Evolutionary conservation across 2,329 filamentous ascomycete species (phyloP), one percentile per base, ranked within the genome.

Genomic region (Fusarium cyanostomum): DNA sequence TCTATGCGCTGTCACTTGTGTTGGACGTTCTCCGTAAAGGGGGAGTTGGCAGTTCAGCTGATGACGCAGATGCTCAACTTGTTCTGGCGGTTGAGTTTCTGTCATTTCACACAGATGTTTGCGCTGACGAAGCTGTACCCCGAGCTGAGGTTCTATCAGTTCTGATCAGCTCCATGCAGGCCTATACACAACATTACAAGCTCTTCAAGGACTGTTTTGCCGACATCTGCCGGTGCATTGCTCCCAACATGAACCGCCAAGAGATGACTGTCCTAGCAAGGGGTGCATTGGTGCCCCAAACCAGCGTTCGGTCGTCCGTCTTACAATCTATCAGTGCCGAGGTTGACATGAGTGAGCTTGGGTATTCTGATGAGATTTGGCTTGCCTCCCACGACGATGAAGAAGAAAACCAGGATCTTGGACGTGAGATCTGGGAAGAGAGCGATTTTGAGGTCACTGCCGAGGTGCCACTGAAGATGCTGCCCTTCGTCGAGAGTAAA

Each of bases 161-260:
- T 4, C 81, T 99, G 33, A 89, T 97, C 54, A 82, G 82, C 39
- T 90, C 93, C 1, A 96, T 99, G 91, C 92, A 96, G 73, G 85
- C 80, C 59, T 97, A 96, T 75, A 90, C 88, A 39, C 93, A 96
- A 72, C 95, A 99, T 77, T 97, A 97, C 81, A 97, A 97, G 77
- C 82, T 94, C 56, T 88, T 97, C 78, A 97, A 94, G 75, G 95
- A 99, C 76, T 96, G 92, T 71, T 86, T 99, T 63, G 84, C 90
- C 51, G 92, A 98, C 74, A 85, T 96, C 65, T 92, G 92, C 71
- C 89, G 93, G 58, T 94, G 90, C 64, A 84, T 98, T 48, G 90
- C 94, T 4, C 88, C 91, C 3, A 97, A 92, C 70, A 93, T 97
- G 66, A 88, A 77, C 53, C 75, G 82, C 4, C 78, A 84, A 2